phyloP scores from a whole-genome alignment of 225 moss, liverwort and hornwort species.

The Pleurozium schreberi region DNA sequence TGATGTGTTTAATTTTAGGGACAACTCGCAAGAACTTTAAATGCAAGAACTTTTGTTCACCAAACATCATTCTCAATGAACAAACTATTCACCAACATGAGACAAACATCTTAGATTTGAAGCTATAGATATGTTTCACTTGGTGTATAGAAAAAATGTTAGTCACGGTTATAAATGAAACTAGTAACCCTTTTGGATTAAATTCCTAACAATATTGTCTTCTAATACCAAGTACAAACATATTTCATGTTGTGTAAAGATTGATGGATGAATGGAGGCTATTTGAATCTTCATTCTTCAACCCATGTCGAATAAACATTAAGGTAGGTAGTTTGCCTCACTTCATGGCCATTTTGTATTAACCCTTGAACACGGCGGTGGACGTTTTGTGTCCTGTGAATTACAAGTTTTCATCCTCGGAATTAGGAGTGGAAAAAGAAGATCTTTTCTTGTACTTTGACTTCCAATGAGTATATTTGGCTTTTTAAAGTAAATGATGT shows the following conservation, averaged over 20 bases:
- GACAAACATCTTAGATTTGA: not conserved
- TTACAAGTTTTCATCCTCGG: too few relatives aligned
- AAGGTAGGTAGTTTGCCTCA: accelerated
- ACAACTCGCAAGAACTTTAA: too few relatives aligned
- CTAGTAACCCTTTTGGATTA: not conserved
- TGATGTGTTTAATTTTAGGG: not conserved
- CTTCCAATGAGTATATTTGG: too few relatives aligned
- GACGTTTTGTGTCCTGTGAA: too few relatives aligned
- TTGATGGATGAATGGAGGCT: not conserved
- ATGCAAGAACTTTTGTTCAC: not conserved
- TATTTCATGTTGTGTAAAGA: not conserved
- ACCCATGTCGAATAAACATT: not conserved
- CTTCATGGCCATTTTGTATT: not conserved
- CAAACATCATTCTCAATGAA: not conserved
- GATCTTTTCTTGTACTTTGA: too few relatives aligned
- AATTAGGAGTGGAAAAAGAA: too few relatives aligned
- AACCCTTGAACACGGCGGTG: too few relatives aligned
- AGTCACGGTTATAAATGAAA: not conserved
- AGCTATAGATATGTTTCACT: not conserved
- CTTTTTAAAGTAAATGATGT: too few relatives aligned
- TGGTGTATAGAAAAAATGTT: not conserved
- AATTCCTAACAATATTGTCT: not conserved
- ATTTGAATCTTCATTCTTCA: not conserved
- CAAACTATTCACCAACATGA: not conserved
- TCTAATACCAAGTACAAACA: not conserved